Evolutionary conservation across 2,329 filamentous ascomycete species (phyloP), one percentile per base, ranked within the genome.

Genomic region (Diaporthe citri): DNA sequence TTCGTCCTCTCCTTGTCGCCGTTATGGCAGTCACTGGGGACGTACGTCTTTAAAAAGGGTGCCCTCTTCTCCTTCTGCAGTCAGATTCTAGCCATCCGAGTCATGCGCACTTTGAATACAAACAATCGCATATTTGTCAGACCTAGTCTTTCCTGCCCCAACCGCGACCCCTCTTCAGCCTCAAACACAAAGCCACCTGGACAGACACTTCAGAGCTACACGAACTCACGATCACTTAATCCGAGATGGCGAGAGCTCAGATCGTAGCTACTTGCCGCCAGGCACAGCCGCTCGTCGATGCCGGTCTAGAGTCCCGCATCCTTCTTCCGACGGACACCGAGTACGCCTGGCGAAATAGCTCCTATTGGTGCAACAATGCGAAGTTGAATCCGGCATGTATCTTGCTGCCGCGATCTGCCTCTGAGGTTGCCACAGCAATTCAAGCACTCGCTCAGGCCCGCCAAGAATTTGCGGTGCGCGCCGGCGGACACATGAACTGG

Each of bases 381-480:
- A 59, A 36, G 10, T 9, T 59, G 20, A 10, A 34, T 6, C 55
- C 55, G 10, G 55, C 55, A 13, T 59, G 55, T 34, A 59, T 59
- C 25, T 59, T 79, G 13, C 76, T 60, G 4, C 79, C 80, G 7
- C 62, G 39, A 2, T 74, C 80, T 1, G 77, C 82, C 8, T 75
- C 82, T 8, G 84, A 87, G 74, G 84, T 86, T 9, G 82, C 85
- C 6, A 76, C 77, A 10, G 80, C 81, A 3, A 79, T 86, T 28
- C 83, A 81, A 59, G 78, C 82, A 2, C 78, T 87, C 0, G 77
- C 79, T 36, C 66, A 77, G 6, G 78, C 79, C 9, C 55, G 79
- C 20, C 84, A 82, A 62, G 78, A 80, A 8, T 86, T 86, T 75
- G 85, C 83, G 25, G 81, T 87, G 46, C 81, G 83, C 1, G 81